These are phyloP conservation scores for Globisporangium abappressorium DNA, from an alignment of 352 stramenopile genomes.

Conservation along the genomic window DNA sequence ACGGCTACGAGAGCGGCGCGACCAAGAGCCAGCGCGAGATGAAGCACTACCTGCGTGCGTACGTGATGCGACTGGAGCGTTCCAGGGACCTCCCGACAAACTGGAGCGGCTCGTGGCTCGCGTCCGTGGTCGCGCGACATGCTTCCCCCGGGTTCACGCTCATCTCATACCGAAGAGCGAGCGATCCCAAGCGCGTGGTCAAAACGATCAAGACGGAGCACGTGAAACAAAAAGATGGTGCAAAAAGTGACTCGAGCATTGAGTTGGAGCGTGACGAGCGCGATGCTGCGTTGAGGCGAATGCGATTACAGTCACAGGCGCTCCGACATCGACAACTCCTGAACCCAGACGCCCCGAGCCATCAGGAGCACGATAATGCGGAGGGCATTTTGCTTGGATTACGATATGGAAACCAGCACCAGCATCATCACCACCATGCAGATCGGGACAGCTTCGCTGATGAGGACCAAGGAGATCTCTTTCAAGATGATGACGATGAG, in stretches of 20 bases:
- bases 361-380: neutral
- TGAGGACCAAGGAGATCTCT: too few species aligned
- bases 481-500: too few species aligned
- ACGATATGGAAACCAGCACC: neutral
- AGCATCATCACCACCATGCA: too few species aligned
- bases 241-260: neutral
- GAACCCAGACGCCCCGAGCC: neutral
- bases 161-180: conserved; percentile 35
- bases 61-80: conserved; percentile 29
- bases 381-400: conserved; percentile 11
- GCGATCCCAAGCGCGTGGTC: neutral
- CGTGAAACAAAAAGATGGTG: neutral
- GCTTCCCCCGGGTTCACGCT: conserved; percentile 32
- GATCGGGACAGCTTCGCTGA: too few species aligned
- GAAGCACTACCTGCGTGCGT: conserved; percentile 40
- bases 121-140: conserved; percentile 30
- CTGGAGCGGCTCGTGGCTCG: conserved; percentile 10
- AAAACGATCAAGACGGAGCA: neutral
- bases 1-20: conserved; percentile 47
- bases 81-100: neutral
- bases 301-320: too few species aligned
- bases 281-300: too few species aligned
- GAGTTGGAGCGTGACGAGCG: neutral
- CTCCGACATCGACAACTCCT: too few species aligned
- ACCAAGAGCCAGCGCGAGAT: conserved; percentile 45